phyloP scores from a whole-genome alignment of 148 eudicot species.

The Hydrangea macrophylla region DNA sequence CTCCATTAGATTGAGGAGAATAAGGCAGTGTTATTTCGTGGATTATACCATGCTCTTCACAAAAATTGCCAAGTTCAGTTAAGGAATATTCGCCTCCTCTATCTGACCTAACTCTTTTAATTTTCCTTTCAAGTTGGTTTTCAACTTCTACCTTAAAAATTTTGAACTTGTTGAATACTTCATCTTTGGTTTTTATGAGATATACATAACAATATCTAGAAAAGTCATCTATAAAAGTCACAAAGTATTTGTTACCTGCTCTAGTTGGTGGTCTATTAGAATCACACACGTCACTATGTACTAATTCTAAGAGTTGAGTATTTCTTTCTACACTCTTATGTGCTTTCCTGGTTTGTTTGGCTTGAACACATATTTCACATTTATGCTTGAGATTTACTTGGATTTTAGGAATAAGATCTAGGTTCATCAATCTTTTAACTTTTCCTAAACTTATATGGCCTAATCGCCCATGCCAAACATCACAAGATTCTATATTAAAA shows the following conservation, averaged over 20 bases:
- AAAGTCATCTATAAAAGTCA: background rate
- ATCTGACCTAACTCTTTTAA: too few species aligned
- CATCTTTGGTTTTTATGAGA: background rate
- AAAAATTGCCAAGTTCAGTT: too few species aligned
- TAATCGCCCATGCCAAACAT: background rate
- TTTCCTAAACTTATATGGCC: background rate
- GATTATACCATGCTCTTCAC: too few species aligned
- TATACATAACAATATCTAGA: background rate
- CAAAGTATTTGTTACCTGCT: constrained; percentile 2
- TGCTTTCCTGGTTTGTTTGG: background rate
- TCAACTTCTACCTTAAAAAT: too few species aligned
- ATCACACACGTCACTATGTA: too few species aligned
- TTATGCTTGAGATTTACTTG: background rate
- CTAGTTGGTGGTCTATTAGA: constrained; percentile 6
- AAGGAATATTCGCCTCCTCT: too few species aligned
- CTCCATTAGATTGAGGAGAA: too few species aligned
- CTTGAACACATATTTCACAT: background rate
- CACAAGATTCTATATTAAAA: background rate
- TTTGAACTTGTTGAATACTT: too few species aligned
- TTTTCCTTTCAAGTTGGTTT: too few species aligned
- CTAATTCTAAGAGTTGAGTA: background rate
- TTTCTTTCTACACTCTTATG: background rate
- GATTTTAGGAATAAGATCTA: background rate
- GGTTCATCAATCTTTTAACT: background rate
- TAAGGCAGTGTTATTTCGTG: too few species aligned